Conservation (phyloP, 2,329 filamentous ascomycete species). For the Calonectria leucothoes region DNA sequence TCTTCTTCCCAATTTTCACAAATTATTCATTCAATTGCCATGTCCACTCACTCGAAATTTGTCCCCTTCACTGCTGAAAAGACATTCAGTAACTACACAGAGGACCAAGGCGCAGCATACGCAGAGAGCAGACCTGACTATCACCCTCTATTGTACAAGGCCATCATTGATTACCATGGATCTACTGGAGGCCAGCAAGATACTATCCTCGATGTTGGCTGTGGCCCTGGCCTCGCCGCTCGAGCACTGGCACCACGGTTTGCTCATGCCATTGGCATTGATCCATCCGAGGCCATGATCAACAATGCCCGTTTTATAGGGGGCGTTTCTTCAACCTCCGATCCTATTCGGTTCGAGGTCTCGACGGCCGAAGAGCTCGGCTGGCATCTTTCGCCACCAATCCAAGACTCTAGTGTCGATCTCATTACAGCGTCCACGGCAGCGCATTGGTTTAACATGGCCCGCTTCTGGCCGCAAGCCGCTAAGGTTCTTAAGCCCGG, state of each 20-base stretch:
- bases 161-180: slow-evolving; percentile 59
- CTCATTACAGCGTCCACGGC: slow-evolving; percentile 63
- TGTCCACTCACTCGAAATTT: background rate
- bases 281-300: slow-evolving; percentile 67
- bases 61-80: background rate
- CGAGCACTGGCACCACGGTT: slow-evolving; percentile 60
- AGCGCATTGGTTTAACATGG: slow-evolving; percentile 70
- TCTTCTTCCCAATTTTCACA: background rate
- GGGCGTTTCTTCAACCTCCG: slow-evolving; percentile 41
- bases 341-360: slow-evolving; percentile 50
- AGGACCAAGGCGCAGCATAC: slow-evolving; percentile 55
- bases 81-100: background rate
- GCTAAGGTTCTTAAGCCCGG: slow-evolving; percentile 60
- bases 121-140: slow-evolving; percentile 56
- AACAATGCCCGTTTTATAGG: slow-evolving; percentile 53
- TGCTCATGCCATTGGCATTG: slow-evolving; percentile 58
- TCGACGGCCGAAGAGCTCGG: slow-evolving; percentile 58
- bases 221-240: slow-evolving; percentile 64
- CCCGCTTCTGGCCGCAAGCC: slow-evolving; percentile 59
- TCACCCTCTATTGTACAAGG: slow-evolving; percentile 57
- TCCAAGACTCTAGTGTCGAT: slow-evolving; percentile 55
- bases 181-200: slow-evolving; percentile 56
- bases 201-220: slow-evolving; percentile 65
- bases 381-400: slow-evolving; percentile 37
- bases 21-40: background rate